Base-by-base conservation (phyloP, 352 stramenopile species). In the Pythium brachiatum region DNA sequence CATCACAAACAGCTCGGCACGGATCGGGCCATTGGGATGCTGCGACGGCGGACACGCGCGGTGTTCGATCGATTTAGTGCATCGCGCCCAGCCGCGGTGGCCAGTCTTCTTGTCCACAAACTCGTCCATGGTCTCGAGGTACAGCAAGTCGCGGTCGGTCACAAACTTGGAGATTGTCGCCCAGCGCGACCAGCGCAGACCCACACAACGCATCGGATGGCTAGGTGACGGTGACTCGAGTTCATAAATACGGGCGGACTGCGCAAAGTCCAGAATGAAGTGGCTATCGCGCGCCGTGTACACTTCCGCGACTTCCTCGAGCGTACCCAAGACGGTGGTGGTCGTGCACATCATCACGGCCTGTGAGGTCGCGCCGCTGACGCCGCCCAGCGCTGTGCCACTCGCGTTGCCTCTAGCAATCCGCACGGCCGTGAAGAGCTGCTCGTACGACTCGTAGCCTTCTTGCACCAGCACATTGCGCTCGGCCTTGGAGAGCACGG, bases 61-160 rank as follows among this genome's bases (percentile, higher is more conserved):
- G 59, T 90, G 81, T 57, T 86, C 76, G 52, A 89, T 72, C 12
- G 83, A 92, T 23, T 81, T 79, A 32, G 81, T 83, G 38, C 74
- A 76, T 2, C 83, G 79, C 8, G 81, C 81, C 83, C 83, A 92
- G 34, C 83, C 79, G 20, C 78, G 80, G 44, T 72, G 69, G 7
- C 79, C 81, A 12, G 74, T 79, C 52, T 73, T 76, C 29, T 62
- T 70, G 62, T 90, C 81, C 27, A 79, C 66, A 60, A 90, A 92
- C 57, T 74, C 72, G 60, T 90, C 74, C 78, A 89, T 89, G 63
- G 73, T 79, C 57, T 90, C 81, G 38, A 88, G 48, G 50, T 78
- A 83, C 27, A 83, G 72, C 44, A 88, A 43, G 63, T 90, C 81
- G 32, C 79, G 72, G 46, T 79, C 73, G 21, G 72, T 67, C 34